phyloP scores from a whole-genome alignment of 768 basidiomycete species.

The Hericium coralloides region DNA sequence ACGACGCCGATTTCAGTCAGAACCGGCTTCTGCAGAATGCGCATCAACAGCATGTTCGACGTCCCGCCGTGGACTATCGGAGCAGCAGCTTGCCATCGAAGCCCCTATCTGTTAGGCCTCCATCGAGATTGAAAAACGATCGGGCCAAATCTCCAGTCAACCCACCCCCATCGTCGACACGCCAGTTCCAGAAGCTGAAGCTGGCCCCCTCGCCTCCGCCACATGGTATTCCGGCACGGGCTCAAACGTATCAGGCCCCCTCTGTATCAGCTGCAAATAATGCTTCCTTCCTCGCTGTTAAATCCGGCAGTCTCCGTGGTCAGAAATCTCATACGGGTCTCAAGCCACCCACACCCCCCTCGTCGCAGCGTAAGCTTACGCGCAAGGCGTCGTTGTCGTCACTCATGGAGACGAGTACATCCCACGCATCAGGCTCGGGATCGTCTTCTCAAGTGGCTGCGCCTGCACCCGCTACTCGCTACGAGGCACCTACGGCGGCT shows the following conservation, averaged over 20 bases:
- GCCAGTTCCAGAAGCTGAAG: constrained; percentile 59
- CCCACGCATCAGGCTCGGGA: constrained; percentile 50
- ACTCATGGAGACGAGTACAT: constrained; percentile 50
- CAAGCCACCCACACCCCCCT: constrained; percentile 67
- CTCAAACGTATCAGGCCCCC: constrained; percentile 51
- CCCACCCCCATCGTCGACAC: constrained; percentile 60
- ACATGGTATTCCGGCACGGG: constrained; percentile 37
- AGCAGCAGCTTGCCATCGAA: constrained; percentile 52
- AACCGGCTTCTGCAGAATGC: constrained; percentile 53
- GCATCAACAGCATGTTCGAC: constrained; percentile 32
- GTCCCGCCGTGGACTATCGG: constrained; percentile 30
- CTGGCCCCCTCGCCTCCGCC: constrained; percentile 64
- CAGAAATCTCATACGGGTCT: constrained; percentile 82
- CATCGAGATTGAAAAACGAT: constrained; percentile 51
- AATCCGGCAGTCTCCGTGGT: constrained; percentile 67
- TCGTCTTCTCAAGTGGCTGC: constrained; percentile 26
- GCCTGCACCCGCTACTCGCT: constrained; percentile 37
- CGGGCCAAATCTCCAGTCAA: constrained; percentile 66
- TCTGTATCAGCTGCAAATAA: constrained; percentile 39
- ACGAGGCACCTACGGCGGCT: constrained; percentile 73
- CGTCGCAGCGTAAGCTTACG: constrained; percentile 49
- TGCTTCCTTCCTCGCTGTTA: constrained; percentile 52
- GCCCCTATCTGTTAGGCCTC: constrained; percentile 43
- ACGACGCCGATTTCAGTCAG: constrained; percentile 76
- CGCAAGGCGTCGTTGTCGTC: constrained; percentile 78